These are phyloP conservation scores for Solanum hybrid DNA, from an alignment of 305 asterid genomes.

Conservation along the genomic window DNA sequence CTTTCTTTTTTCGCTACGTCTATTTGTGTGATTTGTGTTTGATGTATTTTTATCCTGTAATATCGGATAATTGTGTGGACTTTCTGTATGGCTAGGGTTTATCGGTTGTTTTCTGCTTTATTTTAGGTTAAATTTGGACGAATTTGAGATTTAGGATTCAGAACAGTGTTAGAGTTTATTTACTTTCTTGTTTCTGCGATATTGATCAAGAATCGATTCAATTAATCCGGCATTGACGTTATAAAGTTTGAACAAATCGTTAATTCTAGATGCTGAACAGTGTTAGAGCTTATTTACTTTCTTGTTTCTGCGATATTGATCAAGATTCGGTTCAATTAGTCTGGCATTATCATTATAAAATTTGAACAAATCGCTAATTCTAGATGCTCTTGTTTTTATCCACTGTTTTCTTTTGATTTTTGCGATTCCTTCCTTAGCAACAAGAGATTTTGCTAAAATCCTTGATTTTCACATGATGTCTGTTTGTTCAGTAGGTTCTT, in stretches of 20 bases:
- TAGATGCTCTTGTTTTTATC: not conserved
- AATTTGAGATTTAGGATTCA: not conserved
- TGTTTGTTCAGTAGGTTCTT: not conserved
- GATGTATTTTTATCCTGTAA: not conserved
- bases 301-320: not conserved
- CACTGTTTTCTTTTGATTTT: not conserved
- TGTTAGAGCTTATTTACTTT: not conserved
- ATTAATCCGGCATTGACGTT: not conserved
- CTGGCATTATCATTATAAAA: not conserved
- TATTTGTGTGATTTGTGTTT: not conserved
- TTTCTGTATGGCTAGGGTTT: slow-evolving; percentile 2
- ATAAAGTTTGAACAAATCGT: not conserved
- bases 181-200: not conserved
- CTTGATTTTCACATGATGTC: not conserved
- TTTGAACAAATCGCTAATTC: not conserved
- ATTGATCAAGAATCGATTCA: not conserved
- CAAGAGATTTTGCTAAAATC: not conserved
- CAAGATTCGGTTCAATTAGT: not conserved
- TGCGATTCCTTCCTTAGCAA: not conserved
- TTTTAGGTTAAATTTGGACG: not conserved
- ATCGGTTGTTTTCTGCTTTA: not conserved
- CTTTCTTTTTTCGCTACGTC: not conserved
- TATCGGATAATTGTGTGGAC: not conserved
- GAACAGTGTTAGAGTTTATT: not conserved
- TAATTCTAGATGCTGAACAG: not conserved